A percentile compares a stretch with the other conserved stretches of the same genome.
Evolutionary conservation across 139 green algal genomes (phyloP).

Genomic region (Deuterostichococcus epilithicus): DNA sequence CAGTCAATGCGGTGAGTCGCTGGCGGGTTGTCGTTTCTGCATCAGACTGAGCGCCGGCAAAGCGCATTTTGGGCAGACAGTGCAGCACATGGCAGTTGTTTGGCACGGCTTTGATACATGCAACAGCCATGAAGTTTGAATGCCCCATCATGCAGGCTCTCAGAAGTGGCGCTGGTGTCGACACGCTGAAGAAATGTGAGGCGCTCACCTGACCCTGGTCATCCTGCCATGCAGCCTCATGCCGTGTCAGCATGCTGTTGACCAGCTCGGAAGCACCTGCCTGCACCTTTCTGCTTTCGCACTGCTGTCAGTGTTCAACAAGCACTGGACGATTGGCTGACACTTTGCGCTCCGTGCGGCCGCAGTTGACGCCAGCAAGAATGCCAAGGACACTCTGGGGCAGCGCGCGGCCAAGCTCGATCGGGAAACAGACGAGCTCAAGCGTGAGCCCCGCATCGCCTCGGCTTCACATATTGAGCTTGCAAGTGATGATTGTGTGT

Average conservation of each 20-base stretch:
- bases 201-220: neutral
- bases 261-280: conserved; percentile 9
- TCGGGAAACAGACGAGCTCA: conserved; percentile 81
- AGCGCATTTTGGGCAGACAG: neutral
- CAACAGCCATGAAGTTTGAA: too few species aligned
- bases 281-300: too few species aligned
- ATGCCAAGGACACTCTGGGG: conserved; percentile 24
- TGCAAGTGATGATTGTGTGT: neutral
- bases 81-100: too few species aligned
- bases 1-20: conserved; percentile 53
- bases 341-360: too few species aligned
- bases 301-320: neutral
- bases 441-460: neutral
- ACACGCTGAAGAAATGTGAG: conserved; percentile 68
- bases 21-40: neutral
- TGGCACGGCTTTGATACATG: too few species aligned
- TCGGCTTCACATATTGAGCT: neutral
- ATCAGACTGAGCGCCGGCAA: neutral
- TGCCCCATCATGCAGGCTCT: conserved; percentile 22
- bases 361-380: conserved; percentile 11
- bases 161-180: conserved; percentile 43
- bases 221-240: neutral
- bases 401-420: conserved; percentile 82
- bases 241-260: neutral
- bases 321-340: neutral